phyloP scores from a whole-genome alignment of 2,329 filamentous ascomycete genomes.

The Zopfia rhizophila region DNA sequence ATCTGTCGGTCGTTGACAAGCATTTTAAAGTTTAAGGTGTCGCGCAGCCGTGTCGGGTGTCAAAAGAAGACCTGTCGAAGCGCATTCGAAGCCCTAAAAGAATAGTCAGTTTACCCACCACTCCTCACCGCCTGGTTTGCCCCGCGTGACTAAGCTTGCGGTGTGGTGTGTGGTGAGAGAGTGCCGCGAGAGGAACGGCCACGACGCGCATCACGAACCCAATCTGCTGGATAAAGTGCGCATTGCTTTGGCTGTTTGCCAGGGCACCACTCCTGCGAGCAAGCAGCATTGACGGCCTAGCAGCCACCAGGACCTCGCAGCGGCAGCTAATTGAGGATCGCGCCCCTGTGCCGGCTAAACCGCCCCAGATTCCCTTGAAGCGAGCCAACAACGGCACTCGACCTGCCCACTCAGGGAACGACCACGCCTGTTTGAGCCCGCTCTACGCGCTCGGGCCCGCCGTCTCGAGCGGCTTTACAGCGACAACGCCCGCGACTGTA shows the following conservation, averaged over 20 bases:
- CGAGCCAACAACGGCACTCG: conserved; percentile 49
- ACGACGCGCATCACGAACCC: conserved; percentile 29
- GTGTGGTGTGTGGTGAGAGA: conserved; percentile 27
- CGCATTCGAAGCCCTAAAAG: conserved; percentile 1
- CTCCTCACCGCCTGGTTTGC: not conserved
- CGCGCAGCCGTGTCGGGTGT: conserved; percentile 32
- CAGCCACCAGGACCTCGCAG: conserved; percentile 40
- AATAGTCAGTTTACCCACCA: not conserved
- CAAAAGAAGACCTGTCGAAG: conserved; percentile 9
- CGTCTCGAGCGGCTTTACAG: conserved; percentile 19
- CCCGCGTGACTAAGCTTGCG: conserved; percentile 11
- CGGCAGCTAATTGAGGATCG: conserved; percentile 51
- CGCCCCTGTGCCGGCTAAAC: conserved; percentile 50
- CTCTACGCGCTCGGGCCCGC: conserved; percentile 25
- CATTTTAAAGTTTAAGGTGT: conserved; percentile 46
- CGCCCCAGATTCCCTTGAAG: conserved; percentile 47
- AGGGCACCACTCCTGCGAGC: conserved; percentile 29
- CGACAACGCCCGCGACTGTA: conserved; percentile 20
- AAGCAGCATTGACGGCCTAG: conserved; percentile 39
- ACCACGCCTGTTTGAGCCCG: conserved; percentile 28
- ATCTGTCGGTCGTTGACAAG: conserved; percentile 36
- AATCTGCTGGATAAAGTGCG: conserved; percentile 43
- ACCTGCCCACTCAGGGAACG: conserved; percentile 31
- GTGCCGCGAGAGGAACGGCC: conserved; percentile 1
- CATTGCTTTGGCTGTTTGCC: conserved; percentile 32